Evolutionary conservation across 1,139 yeast species (phyloP).

Genomic region (Geotrichum aggregatum): DNA sequence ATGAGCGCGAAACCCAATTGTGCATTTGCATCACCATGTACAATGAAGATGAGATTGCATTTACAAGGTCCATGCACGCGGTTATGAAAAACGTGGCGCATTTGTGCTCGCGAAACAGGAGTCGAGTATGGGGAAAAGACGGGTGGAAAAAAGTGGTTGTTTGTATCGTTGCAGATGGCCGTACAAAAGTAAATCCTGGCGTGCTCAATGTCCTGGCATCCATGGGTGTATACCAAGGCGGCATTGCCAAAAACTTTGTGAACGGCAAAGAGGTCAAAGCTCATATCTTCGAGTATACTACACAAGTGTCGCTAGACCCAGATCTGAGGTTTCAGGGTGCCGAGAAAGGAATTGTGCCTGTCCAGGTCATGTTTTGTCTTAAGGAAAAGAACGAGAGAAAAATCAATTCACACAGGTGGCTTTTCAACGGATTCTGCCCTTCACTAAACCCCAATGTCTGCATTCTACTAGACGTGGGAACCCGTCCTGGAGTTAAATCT

Average conservation of each 20-base stretch:
- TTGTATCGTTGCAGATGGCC: constrained; percentile 85
- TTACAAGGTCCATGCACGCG: constrained; percentile 89
- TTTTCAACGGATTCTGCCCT: constrained; percentile 88
- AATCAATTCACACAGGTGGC: constrained; percentile 95
- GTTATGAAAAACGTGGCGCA: constrained; percentile 90
- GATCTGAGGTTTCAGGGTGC: constrained; percentile 75
- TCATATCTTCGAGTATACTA: constrained; percentile 89
- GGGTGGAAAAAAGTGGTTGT: constrained; percentile 96
- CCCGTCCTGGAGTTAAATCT: constrained; percentile 83
- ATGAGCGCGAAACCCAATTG: constrained; percentile 82
- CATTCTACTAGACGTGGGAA: constrained; percentile 86
- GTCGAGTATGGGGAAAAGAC: constrained; percentile 89
- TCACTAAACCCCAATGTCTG: constrained; percentile 81
- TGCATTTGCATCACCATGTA: constrained; percentile 93
- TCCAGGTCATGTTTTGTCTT: constrained; percentile 82
- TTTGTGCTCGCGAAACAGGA: constrained; percentile 70
- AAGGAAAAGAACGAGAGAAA: constrained; percentile 88
- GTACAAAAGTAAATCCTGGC: constrained; percentile 77
- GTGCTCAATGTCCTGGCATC: constrained; percentile 84
- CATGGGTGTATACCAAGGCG: constrained; percentile 93
- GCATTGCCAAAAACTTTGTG: constrained; percentile 88
- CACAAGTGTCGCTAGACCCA: constrained; percentile 81
- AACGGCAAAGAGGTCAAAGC: constrained; percentile 87
- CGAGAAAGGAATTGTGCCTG: constrained; percentile 85
- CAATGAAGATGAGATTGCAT: constrained; percentile 83